These are phyloP conservation scores for Lantana camara DNA, from an alignment of 257 asterid genomes.

Conservation along the genomic window DNA sequence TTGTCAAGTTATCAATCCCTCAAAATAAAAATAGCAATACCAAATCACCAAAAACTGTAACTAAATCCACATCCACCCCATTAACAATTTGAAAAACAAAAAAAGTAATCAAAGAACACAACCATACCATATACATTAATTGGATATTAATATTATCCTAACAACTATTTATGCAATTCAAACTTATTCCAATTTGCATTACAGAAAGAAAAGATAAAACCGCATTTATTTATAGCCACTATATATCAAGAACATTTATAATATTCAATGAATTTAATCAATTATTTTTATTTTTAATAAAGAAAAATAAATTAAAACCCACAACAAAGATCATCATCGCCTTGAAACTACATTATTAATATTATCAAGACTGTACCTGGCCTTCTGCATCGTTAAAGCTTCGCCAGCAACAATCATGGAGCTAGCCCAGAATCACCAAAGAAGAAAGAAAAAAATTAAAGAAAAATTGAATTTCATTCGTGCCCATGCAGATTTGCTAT, in stretches of 20 bases:
- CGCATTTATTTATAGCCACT: background rate
- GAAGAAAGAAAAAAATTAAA: too few species aligned
- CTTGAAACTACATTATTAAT: background rate
- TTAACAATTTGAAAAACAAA: background rate
- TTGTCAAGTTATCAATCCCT: too few species aligned
- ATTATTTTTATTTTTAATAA: too few species aligned
- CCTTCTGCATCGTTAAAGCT: constrained; percentile 10
- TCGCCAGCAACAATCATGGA: background rate
- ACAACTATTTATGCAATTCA: background rate
- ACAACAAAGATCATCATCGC: background rate
- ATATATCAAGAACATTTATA: background rate
- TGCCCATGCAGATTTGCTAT: constrained; percentile 33
- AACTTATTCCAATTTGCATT: constrained; percentile 18
- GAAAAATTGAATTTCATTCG: constrained; percentile 7
- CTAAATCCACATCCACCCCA: background rate
- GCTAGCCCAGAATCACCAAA: background rate
- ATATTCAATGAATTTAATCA: background rate
- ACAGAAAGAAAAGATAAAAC: background rate
- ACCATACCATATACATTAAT: background rate
- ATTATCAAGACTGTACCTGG: constrained; percentile 1
- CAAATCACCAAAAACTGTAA: background rate
- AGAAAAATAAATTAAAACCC: background rate
- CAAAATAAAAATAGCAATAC: background rate
- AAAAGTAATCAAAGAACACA: background rate
- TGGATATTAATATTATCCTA: background rate